Percentiles rank a stretch among this genome's conserved stretches.
phyloP scores from a whole-genome alignment of 2,329 filamentous ascomycete species.

The Aspergillus chevalieri region DNA sequence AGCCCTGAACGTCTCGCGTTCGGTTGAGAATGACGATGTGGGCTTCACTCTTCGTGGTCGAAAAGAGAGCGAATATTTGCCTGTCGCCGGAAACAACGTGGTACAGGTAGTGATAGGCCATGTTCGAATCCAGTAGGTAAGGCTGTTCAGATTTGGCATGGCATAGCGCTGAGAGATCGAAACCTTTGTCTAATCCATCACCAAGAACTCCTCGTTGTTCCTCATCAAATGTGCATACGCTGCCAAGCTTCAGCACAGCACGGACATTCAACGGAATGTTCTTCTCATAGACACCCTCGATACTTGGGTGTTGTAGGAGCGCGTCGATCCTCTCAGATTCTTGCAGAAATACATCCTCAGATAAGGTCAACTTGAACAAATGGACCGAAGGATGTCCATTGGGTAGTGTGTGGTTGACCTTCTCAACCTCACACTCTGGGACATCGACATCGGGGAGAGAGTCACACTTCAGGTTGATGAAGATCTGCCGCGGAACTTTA shows the following conservation, averaged over 20 bases:
- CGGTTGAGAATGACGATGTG: conserved; percentile 85
- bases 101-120: conserved; percentile 87
- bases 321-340: conserved; percentile 76
- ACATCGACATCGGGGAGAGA: conserved; percentile 86
- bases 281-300: conserved; percentile 96
- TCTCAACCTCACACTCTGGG: conserved; percentile 79
- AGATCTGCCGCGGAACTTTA: conserved; percentile 81
- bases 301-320: conserved; percentile 84
- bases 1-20: conserved; percentile 70
- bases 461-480: conserved; percentile 81
- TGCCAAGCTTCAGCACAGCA: conserved; percentile 83
- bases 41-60: conserved; percentile 70
- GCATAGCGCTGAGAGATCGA: conserved; percentile 73
- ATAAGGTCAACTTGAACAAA: conserved; percentile 86
- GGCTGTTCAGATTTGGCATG: conserved; percentile 60
- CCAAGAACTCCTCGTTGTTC: conserved; percentile 84
- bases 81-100: conserved; percentile 86
- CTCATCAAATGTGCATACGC: conserved; percentile 88
- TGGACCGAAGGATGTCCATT: conserved; percentile 93
- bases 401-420: conserved; percentile 85
- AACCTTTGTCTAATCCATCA: conserved; percentile 86
- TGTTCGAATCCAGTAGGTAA: conserved; percentile 67
- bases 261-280: conserved; percentile 81
- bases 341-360: conserved; percentile 79
- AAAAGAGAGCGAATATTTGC: conserved; percentile 91